Percentiles rank a stretch among this genome's conserved stretches.
phyloP scores from a whole-genome alignment of 1,284 basidiomycete species.

The Meripilus lineatus region DNA sequence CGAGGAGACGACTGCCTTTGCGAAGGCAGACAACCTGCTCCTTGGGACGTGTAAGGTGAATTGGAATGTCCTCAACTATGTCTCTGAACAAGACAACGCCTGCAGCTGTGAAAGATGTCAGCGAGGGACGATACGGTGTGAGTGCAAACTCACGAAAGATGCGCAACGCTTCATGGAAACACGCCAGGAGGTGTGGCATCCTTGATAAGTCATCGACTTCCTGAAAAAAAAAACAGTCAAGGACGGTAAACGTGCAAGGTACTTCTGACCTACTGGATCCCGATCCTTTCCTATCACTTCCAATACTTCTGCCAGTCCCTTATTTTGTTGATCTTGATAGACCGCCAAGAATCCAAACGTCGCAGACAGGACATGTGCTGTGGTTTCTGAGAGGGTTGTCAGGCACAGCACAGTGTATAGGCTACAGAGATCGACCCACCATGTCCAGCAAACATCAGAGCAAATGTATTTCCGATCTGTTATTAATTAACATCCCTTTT shows the following conservation, averaged over 20 bases:
- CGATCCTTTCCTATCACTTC: constrained; percentile 4
- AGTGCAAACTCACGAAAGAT: constrained; percentile 25
- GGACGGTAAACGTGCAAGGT: no score
- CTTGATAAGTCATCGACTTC: constrained; percentile 37
- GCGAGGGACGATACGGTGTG: constrained; percentile 24
- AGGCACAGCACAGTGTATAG: not conserved
- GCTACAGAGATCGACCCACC: constrained; percentile 2
- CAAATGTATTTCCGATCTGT: constrained; percentile 15
- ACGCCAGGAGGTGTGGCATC: constrained; percentile 25
- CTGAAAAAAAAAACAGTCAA: constrained; percentile 22
- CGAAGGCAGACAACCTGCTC: constrained; percentile 15
- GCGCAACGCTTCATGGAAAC: constrained; percentile 16
- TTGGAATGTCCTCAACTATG: constrained; percentile 24
- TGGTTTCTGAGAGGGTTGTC: constrained; percentile 24
- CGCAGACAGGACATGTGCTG: constrained; percentile 32
- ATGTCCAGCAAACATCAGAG: constrained; percentile 15
- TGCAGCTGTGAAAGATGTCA: constrained; percentile 31
- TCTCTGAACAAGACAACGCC: constrained; percentile 24
- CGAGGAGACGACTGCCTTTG: constrained; percentile 28
- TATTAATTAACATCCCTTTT: constrained; percentile 3
- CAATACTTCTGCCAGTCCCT: constrained; percentile 28
- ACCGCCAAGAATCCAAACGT: constrained; percentile 32
- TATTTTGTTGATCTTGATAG: constrained; percentile 34
- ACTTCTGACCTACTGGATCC: no score
- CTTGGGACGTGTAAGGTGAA: constrained; percentile 19